phyloP scores from a whole-genome alignment of 495 filamentous ascomycete genomes.

The Daldinia childiae region DNA sequence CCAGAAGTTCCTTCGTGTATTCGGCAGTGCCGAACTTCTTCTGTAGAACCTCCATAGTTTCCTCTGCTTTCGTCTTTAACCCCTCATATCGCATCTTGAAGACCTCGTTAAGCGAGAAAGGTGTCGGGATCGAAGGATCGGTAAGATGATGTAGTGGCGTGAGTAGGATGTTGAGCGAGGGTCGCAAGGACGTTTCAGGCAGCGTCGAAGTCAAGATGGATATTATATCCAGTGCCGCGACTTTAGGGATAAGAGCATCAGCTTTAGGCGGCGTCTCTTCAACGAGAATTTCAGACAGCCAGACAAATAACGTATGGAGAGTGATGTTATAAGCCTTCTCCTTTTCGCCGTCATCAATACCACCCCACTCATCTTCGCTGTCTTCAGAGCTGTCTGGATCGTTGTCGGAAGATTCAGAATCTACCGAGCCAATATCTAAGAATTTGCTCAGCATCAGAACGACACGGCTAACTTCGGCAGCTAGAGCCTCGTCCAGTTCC shows the following conservation, averaged over 20 bases:
- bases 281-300: constrained; percentile 79
- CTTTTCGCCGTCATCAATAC: constrained; percentile 56
- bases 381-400: constrained; percentile 46
- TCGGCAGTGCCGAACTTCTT: constrained; percentile 82
- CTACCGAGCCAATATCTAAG: constrained; percentile 41
- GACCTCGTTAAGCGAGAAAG: constrained; percentile 69
- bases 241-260: constrained; percentile 72
- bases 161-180: constrained; percentile 72
- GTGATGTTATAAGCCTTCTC: constrained; percentile 52
- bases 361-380: constrained; percentile 53
- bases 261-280: constrained; percentile 75
- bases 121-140: constrained; percentile 75
- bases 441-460: constrained; percentile 59
- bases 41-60: constrained; percentile 79
- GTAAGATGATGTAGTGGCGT: constrained; percentile 85
- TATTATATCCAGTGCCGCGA: constrained; percentile 77
- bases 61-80: constrained; percentile 72
- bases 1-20: constrained; percentile 74
- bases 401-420: constrained; percentile 42
- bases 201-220: constrained; percentile 67
- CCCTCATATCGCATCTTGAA: constrained; percentile 74
- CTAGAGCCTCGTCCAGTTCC: constrained; percentile 41
- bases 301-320: constrained; percentile 77
- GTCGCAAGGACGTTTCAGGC: constrained; percentile 63
- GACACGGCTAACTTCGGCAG: constrained; percentile 67